A percentile compares a stretch with the other conserved stretches of the same genome.
Conservation (phyloP, 2,329 filamentous ascomycete species). For the Emergomyces pasteurianus region DNA sequence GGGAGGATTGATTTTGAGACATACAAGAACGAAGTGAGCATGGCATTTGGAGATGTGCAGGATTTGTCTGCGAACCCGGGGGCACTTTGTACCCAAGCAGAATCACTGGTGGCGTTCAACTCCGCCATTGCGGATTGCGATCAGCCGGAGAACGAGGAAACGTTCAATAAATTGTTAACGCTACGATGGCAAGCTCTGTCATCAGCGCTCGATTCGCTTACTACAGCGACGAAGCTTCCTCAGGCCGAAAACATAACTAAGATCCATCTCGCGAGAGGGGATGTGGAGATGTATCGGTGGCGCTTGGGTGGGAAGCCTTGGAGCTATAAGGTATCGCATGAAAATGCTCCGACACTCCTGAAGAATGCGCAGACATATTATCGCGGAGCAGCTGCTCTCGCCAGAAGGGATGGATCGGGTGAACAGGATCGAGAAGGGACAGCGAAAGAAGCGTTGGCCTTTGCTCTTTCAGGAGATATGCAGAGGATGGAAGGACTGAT, state of each 20-base stretch:
- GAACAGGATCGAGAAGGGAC: conserved; percentile 35
- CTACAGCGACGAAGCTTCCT: conserved; percentile 40
- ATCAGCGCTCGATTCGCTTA: conserved; percentile 39
- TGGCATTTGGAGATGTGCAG: conserved; percentile 29
- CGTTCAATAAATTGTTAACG: conserved; percentile 19
- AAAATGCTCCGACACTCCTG: conserved; percentile 37
- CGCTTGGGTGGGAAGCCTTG: conserved; percentile 37
- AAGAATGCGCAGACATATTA: conserved; percentile 49
- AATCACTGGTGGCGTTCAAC: conserved; percentile 44
- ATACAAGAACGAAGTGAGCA: conserved; percentile 38
- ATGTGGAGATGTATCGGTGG: conserved; percentile 44
- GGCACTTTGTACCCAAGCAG: conserved; percentile 43
- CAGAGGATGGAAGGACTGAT: conserved; percentile 29
- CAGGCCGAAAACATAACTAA: conserved; percentile 38
- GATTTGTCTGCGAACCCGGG: conserved; percentile 35
- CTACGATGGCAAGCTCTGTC: conserved; percentile 43
- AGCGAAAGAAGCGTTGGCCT: conserved; percentile 38
- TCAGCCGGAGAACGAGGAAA: conserved; percentile 17
- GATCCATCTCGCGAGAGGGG: conserved; percentile 44
- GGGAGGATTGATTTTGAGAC: conserved; percentile 38
- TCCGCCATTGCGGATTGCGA: conserved; percentile 32
- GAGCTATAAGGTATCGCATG: conserved; percentile 30
- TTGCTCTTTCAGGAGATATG: conserved; percentile 32
- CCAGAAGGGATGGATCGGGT: conserved; percentile 28
- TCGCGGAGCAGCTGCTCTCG: conserved; percentile 38